Evolutionary conservation across 106 monocot species (phyloP), one percentile per base, ranked within the genome.

Genomic region (Apostasia shenzhenica): DNA sequence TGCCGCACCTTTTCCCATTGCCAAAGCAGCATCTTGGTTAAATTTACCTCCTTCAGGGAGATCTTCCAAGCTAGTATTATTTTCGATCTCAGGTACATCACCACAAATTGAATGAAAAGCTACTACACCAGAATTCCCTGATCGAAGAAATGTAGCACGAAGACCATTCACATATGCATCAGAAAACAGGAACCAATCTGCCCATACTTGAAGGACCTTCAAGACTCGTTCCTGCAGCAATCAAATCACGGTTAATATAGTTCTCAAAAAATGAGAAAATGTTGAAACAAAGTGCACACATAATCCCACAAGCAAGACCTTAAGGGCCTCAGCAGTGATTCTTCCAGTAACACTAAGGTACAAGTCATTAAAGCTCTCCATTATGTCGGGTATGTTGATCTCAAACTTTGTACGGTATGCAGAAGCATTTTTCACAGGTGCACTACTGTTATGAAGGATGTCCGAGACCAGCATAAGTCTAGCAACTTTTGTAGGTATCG

Each of bases 381-480:
- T 88, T 58, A 99, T 84, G 67, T 99, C 93, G n/a, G 99, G 99
- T 40, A 99, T 68, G 47, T 85, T 72, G 56, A 79, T 79, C 71
- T 99, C 99, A 80, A 93, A 99, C 75, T 99, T 99, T 53, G 99
- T 99, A 8, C 99, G 99, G 81, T 92, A 99, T 2, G 99, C 93
- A 41, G 99, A 99, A 72, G 99, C 92, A 83, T 99, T 99, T 72
- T 93, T 99, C 55, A 99, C 99, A 11, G 99, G 93, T 75, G 93
- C 93, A 66, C 99, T 99, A 73, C 99, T 99, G 73, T 99, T 99
- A 64, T 99, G 99, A 14, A 99, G 93, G 66, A 99, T 99, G 65
- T 99, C 99, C 62, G 99, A 99, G 42, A 99, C 99, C 43, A 99
- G 87, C 99, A 99, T 99, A 78, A 99, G 90, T 72, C 99, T 85